Evolutionary conservation across 345 rosid species (phyloP).

Genomic region (Salix dunnii): DNA sequence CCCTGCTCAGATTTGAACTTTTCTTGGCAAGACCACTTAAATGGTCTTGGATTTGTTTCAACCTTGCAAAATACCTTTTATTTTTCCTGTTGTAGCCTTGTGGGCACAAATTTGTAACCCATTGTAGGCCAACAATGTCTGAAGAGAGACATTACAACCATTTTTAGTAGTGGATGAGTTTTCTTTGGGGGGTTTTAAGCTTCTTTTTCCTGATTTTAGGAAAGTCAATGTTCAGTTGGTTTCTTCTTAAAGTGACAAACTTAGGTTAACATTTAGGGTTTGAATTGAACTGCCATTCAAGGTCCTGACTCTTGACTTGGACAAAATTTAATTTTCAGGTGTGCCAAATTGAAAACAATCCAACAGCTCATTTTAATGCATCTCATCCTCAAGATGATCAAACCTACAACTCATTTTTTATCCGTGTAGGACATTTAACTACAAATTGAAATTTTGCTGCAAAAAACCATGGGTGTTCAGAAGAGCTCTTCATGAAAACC

Average conservation of each 20-base stretch:
- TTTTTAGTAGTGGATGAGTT: neutral
- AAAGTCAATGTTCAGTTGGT: no score
- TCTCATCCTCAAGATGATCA: neutral
- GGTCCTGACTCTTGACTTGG: no score
- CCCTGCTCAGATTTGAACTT: neutral
- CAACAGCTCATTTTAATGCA: neutral
- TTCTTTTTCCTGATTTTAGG: neutral
- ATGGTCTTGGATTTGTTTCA: neutral
- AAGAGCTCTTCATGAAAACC: no score
- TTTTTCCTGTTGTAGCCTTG: neutral
- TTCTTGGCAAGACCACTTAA: neutral
- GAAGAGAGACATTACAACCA: neutral
- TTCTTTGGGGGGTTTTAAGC: neutral
- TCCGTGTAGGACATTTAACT: no score
- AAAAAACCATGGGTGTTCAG: no score
- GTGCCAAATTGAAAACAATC: neutral
- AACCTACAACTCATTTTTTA: neutral
- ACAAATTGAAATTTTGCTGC: no score
- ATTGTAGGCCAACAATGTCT: neutral
- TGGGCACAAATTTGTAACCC: neutral
- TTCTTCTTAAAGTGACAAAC: neutral
- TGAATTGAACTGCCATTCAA: no score
- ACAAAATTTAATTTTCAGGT: neutral
- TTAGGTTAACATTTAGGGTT: neutral
- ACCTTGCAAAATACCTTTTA: neutral